Conservation (phyloP, 1,284 basidiomycete genomes). For the Gomphus sp. region DNA sequence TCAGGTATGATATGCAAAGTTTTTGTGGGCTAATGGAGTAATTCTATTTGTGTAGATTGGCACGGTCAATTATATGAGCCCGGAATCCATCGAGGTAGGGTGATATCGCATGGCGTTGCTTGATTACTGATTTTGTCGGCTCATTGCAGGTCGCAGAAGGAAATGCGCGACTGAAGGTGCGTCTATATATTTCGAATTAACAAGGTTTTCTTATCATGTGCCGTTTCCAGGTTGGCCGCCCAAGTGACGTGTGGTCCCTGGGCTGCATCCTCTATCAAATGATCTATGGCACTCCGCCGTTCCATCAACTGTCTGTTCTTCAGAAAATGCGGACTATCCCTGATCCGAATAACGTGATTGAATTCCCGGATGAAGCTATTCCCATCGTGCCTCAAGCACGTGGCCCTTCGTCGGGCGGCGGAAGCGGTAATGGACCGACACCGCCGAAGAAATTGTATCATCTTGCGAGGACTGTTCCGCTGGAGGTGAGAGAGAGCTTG, state of each 20-base stretch:
- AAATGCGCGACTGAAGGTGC: slow-evolving; percentile 61
- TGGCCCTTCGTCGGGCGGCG: slow-evolving; percentile 14
- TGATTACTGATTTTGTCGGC: background rate
- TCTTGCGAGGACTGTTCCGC: slow-evolving; percentile 53
- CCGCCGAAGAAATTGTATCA: slow-evolving; percentile 54
- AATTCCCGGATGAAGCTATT: slow-evolving; percentile 58
- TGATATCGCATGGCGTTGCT: background rate
- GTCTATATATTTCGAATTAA: background rate
- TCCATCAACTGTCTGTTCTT: slow-evolving; percentile 74
- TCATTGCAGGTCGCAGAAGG: slow-evolving; percentile 43
- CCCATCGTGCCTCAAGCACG: slow-evolving; percentile 38
- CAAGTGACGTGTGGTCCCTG: slow-evolving; percentile 94
- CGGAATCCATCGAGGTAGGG: slow-evolving; percentile 75
- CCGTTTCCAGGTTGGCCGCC: slow-evolving; percentile 50
- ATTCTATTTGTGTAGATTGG: slow-evolving; percentile 53
- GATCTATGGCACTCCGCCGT: slow-evolving; percentile 92
- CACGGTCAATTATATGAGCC: slow-evolving; percentile 94
- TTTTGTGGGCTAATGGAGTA: slow-evolving; percentile 1
- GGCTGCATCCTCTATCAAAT: slow-evolving; percentile 98
- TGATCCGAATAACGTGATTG: slow-evolving; percentile 60
- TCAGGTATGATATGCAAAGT: slow-evolving; percentile 45
- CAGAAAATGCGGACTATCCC: slow-evolving; percentile 88
- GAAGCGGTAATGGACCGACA: slow-evolving; percentile 16
- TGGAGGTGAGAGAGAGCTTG: slow-evolving; percentile 65
- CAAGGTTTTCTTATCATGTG: background rate